Evolutionary conservation across 2,329 filamentous ascomycete genomes (phyloP).

Genomic region (Spiromastix sp.): DNA sequence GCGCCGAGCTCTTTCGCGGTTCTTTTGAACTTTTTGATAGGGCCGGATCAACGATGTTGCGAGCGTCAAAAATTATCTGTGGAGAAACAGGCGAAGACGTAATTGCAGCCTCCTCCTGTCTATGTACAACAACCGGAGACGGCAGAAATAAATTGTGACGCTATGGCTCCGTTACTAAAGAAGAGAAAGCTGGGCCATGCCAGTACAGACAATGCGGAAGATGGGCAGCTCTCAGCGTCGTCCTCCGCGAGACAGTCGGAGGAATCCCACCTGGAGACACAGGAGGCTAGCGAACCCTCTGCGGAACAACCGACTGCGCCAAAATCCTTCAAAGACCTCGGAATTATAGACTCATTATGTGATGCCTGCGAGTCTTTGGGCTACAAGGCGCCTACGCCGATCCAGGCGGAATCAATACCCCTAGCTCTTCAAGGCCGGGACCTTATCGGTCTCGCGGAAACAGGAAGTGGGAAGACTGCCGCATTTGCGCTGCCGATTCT

Average conservation of each 20-base stretch:
- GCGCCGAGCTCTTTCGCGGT: conserved; percentile 5
- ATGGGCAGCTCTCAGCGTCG: conserved; percentile 10
- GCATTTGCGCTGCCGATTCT: conserved; percentile 90
- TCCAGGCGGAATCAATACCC: conserved; percentile 79
- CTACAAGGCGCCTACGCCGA: conserved; percentile 79
- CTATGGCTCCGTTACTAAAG: conserved; percentile 27
- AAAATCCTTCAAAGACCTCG: conserved; percentile 43
- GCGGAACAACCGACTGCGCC: conserved; percentile 3
- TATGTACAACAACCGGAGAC: no score
- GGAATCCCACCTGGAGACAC: conserved; percentile 5
- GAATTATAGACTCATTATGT: conserved; percentile 73
- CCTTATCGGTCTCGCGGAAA: conserved; percentile 89
- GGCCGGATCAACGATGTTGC: conserved; percentile 28
- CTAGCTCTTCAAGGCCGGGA: conserved; percentile 69
- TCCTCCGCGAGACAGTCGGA: conserved; percentile 12
- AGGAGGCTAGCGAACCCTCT: conserved; percentile 8
- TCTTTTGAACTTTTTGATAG: no score
- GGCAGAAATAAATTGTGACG: no score
- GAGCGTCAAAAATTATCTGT: conserved; percentile 21
- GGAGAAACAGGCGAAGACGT: no score
- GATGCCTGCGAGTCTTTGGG: conserved; percentile 76
- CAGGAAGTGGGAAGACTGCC: conserved; percentile 90
- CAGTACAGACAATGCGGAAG: conserved; percentile 14
- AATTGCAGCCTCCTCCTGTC: no score
- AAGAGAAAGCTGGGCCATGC: conserved; percentile 29